Base-by-base conservation (phyloP, 2,329 filamentous ascomycete species). In the Aureobasidium namibiae region DNA sequence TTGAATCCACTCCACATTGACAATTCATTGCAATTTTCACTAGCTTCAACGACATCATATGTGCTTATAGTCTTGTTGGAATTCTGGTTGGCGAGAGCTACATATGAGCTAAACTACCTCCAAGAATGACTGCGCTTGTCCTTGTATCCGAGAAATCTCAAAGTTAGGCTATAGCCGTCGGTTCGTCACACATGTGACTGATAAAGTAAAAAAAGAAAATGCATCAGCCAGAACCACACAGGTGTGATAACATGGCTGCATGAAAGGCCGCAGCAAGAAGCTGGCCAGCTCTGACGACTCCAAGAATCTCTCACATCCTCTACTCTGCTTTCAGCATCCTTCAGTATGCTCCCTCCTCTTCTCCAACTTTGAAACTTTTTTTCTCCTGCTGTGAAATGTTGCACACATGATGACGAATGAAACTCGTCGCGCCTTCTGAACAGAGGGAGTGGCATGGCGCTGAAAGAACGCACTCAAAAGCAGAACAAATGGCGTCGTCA, bases 91-190 rank as follows among this genome's bases (percentile, higher is more conserved):
- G 29, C 39, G 26, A 44, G 39, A 56, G 52, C 52, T 56, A 56
- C 26, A 24, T 18, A 56, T n/a, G 13, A 34, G 29, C 39, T 36
- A 54, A 4, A 33, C 36, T 45, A n/a, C 29, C 24, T 56, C 39
- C 54, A 38, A 23, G 54, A 54, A 60, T 53, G 58, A 60, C 58
- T 60, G 58, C 58, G 58, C 58, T 60, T 60, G 10, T 60, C 58
- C 56, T 31, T 36, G 3, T 38, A 29, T 41, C 39, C 23, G 24
- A 50, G 24, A 39, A 23, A 8, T n/a, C 21, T 36, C 39, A 23
- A 31, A 49, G 14, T 24, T 16, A 13, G 7, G 49, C 31, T 60
- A 46, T 60, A 60, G 58, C 58, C 58, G 58, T 41, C 58, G 48
- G 16, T n/a, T 24, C 41, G 45, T 58, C 42, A 41, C 39, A 16